These are phyloP conservation scores for Hypomyces perniciosus DNA, from an alignment of 2,329 filamentous ascomycete genomes.

Conservation along the genomic window DNA sequence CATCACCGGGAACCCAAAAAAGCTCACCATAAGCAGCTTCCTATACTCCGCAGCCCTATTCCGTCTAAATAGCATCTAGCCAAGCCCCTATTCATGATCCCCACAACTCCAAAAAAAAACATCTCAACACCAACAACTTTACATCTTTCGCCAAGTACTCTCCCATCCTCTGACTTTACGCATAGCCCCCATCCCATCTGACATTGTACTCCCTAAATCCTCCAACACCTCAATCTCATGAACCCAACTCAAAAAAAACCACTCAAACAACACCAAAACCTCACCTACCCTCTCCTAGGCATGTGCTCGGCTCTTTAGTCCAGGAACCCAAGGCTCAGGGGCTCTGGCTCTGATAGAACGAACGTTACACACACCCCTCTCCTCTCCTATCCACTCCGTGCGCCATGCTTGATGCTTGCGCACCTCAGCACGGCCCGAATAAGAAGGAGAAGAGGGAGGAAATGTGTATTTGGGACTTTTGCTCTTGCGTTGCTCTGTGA, in stretches of 20 bases:
- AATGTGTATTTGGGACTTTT: slow-evolving; percentile 24
- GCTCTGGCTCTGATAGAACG: slow-evolving; percentile 59
- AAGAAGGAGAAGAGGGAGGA: slow-evolving; percentile 6
- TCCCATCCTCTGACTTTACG: too few species aligned
- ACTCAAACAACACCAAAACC: background rate
- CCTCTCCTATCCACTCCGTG: background rate
- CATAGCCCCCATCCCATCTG: slow-evolving; percentile 2
- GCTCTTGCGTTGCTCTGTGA: slow-evolving; percentile 57
- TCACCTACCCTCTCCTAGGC: background rate
- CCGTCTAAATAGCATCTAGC: background rate
- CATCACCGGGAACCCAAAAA: too few species aligned
- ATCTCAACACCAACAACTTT: slow-evolving; percentile 4
- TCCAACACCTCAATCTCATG: background rate
- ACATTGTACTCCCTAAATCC: background rate
- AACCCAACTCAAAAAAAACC: background rate
- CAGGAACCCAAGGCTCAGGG: slow-evolving; percentile 52
- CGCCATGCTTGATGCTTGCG: slow-evolving; percentile 25
- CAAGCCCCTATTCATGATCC: background rate
- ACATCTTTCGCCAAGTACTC: background rate
- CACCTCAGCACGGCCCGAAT: slow-evolving; percentile 19
- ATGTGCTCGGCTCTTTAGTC: slow-evolving; percentile 63
- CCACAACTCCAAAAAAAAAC: background rate
- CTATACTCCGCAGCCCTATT: background rate
- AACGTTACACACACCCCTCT: slow-evolving; percentile 27
- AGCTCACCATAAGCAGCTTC: too few species aligned